These are phyloP conservation scores for Rhizophora mangle DNA, from an alignment of 345 rosid genomes.

Conservation along the genomic window DNA sequence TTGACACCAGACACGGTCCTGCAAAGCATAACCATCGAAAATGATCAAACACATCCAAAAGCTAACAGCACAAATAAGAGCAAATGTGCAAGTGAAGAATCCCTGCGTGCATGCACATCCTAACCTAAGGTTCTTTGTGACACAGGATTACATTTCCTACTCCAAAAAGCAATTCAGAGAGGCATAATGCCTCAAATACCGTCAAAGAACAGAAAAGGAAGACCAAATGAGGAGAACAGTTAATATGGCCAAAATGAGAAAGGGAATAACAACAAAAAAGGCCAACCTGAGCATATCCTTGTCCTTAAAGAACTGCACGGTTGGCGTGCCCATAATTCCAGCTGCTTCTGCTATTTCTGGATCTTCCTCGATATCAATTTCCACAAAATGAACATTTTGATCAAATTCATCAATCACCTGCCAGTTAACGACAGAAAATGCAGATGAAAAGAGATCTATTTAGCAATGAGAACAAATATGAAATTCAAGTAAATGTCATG, in stretches of 20 bases:
- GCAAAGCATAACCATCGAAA: conserved; percentile 14
- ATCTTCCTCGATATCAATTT: conserved; percentile 96
- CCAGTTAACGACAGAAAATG: neutral
- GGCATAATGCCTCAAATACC: no score
- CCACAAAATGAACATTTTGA: conserved; percentile 80
- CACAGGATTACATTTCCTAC: no score
- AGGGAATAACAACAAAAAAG: neutral
- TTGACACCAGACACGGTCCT: conserved; percentile 85
- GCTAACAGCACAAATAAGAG: neutral
- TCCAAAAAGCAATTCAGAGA: no score
- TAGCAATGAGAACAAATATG: no score
- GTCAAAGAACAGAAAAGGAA: no score
- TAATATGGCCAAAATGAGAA: no score
- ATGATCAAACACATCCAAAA: neutral
- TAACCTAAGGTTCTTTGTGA: no score
- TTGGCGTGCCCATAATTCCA: conserved; percentile 95
- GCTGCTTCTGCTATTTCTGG: conserved; percentile 94
- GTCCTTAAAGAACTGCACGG: conserved; percentile 92
- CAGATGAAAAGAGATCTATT: no score
- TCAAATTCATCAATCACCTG: conserved; percentile 95
- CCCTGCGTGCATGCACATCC: neutral
- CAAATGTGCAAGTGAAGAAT: neutral
- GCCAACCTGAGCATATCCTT: conserved; percentile 90
- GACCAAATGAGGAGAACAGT: no score
- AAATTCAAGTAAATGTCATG: no score